Evolutionary conservation across 768 basidiomycete species (phyloP), one percentile per base, ranked within the genome.

Genomic region (Rubroboletus satanas): DNA sequence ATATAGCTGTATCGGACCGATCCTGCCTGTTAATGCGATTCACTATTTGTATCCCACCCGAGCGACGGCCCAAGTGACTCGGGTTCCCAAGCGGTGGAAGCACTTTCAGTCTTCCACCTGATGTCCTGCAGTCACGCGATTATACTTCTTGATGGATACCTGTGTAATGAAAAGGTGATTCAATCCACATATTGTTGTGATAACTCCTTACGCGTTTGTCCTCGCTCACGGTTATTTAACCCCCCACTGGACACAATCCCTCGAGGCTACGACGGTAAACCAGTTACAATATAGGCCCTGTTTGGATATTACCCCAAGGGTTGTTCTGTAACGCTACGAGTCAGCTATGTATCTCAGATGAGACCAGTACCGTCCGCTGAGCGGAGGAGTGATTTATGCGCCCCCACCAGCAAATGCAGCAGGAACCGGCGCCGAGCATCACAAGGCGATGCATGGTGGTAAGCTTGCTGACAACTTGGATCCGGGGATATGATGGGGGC

Each of bases 11-110:
- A 18, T 42, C 36, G 23, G 44, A 49, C 32, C 26, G 47, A 46
- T 11, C 21, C 26, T 50, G 31, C 50, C 32, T 35, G 36, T 43
- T 58, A 53, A 56, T 61, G n/a, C 56, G 41, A 56, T 54, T 26
- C 45, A 45, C 21, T 26, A 14, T 35, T 37, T 62, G 56, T 64
- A 57, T 61, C 52, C 36, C 47, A 31, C 18, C 26, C 7, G 29
- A 11, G 38, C 17, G 49, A 37, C 15, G 31, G 45, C 31, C 21
- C 8, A n/a, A 47, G 33, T 4, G 26, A 21, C 8, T 12, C 11
- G 8, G 9, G 12, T 3, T n/a, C 45, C 29, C 12, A 12, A 5
- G 12, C 11, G 12, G n/a, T 18, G n/a, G 31, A 26, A 43, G 17
- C 2, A n/a, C 28, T 1, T n/a, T n/a, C 15, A 17, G 17, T 28